A percentile compares a stretch with the other conserved stretches of the same genome.
These are phyloP conservation scores for Staphylotrichum longicolle DNA, from an alignment of 495 filamentous ascomycete species.

Conservation along the genomic window DNA sequence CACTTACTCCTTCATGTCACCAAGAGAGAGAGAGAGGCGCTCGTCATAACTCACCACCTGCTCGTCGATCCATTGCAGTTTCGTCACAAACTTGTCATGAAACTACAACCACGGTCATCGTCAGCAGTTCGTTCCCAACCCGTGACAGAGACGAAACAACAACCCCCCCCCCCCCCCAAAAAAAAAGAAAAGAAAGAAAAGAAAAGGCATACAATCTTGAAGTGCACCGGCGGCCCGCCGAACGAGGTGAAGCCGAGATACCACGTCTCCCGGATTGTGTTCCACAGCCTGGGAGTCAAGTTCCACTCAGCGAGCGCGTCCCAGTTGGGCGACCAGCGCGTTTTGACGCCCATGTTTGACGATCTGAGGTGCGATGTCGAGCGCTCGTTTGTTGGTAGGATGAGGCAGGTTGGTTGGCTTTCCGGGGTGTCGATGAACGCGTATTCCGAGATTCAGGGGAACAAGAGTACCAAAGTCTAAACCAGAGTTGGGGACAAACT, in stretches of 20 bases:
- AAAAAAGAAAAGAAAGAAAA: not conserved
- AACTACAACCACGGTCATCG: slow-evolving; percentile 37
- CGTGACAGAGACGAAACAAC: no score
- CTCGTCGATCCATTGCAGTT: slow-evolving; percentile 70
- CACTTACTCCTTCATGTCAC: slow-evolving; percentile 55
- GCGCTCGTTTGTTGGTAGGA: no score
- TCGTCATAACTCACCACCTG: slow-evolving; percentile 42
- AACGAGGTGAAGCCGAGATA: slow-evolving; percentile 64
- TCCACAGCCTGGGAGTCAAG: slow-evolving; percentile 13
- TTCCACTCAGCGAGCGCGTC: not conserved
- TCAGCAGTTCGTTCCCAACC: not conserved
- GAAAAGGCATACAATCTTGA: slow-evolving; percentile 47
- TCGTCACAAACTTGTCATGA: slow-evolving; percentile 63
- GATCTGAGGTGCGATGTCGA: not conserved
- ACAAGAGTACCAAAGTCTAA: no score
- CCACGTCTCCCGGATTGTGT: slow-evolving; percentile 52
- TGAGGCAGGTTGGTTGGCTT: no score
- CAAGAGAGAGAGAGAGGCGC: not conserved
- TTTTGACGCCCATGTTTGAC: slow-evolving; percentile 11
- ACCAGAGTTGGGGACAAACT: no score
- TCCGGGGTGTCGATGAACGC: no score
- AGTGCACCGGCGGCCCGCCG: slow-evolving; percentile 62
- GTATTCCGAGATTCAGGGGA: no score
- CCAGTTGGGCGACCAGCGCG: slow-evolving; percentile 1
- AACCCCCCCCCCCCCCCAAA: no score